Conservation (phyloP, 495 filamentous ascomycete species). For the Sphaerosporella brunnea region DNA sequence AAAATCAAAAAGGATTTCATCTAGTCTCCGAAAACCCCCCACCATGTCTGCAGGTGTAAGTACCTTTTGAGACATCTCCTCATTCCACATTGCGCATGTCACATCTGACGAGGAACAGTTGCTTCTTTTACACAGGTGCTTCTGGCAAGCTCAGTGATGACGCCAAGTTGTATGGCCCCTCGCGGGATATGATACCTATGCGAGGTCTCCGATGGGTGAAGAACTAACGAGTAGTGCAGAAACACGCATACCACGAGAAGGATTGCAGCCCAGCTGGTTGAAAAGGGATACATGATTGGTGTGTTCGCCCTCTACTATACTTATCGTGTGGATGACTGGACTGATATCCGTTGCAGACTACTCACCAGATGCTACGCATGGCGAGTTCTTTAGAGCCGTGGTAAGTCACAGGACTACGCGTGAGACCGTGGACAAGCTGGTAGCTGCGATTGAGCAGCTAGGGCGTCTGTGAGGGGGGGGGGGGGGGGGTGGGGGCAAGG, state of each 20-base stretch:
- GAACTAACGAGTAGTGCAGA: slow-evolving; percentile 12
- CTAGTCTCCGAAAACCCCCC: slow-evolving; percentile 60
- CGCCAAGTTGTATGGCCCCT: slow-evolving; percentile 27
- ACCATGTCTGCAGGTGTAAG: slow-evolving; percentile 66
- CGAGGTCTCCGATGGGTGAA: neutral
- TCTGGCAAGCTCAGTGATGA: slow-evolving; percentile 28
- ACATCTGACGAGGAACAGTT: no score
- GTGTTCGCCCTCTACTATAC: neutral
- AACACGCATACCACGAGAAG: slow-evolving; percentile 53
- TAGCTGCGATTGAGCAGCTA: slow-evolving; percentile 52
- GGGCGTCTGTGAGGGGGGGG: slow-evolving; percentile 27
- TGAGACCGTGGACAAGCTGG: slow-evolving; percentile 58
- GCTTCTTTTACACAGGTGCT: slow-evolving; percentile 57
- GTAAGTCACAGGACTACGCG: slow-evolving; percentile 57
- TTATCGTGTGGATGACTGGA: no score
- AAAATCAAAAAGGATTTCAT: slow-evolving; percentile 39
- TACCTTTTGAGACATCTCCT: no score
- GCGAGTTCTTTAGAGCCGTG: slow-evolving; percentile 76
- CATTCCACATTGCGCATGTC: no score
- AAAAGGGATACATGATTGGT: slow-evolving; percentile 67
- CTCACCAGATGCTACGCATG: slow-evolving; percentile 55
- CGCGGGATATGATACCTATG: slow-evolving; percentile 5
- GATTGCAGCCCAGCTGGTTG: slow-evolving; percentile 47
- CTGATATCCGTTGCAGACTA: slow-evolving; percentile 39
- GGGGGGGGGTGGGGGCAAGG: no score